Base-by-base conservation (phyloP, 345 rosid genomes). In the Abelmoschus esculentus region DNA sequence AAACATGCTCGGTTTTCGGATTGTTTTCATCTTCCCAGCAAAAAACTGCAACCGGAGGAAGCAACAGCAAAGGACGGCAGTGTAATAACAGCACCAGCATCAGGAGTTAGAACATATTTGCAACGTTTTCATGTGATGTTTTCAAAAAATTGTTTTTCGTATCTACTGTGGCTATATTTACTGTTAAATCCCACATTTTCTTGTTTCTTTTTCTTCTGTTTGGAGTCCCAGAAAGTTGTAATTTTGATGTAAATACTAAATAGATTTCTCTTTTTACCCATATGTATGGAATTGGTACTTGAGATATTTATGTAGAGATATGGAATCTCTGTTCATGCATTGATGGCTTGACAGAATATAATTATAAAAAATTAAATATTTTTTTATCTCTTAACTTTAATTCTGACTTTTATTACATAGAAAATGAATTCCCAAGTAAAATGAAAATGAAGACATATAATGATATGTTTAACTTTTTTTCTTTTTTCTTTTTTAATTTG, bases 211-310 rank as follows among this genome's bases (percentile, higher is more conserved):
- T 5, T 36, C 42, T 36, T 36, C 8, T 7, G 32, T 3, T 36
- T 7, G 6, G 34, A 32, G 42, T 7, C 6, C 0, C 42, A 7
- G 42, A 36, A 36, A 6, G 3, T 6, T 36, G 9, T 36, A 32
- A 5, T 32, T 4, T 32, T 32, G 40, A 65, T 47, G 69, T 65
- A 47, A 22, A 65, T 65, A 65, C 56, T 65, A 47, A 22, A 65
- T 65, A 65, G 10, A 10, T 17, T 6, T 22, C 32, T 29, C 3
- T 22, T 64, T 44, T 44, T 44, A 38, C 42, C 42, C 18, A 4
- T 36, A 3, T 26, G 19, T 64, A 12, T 13, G 57, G 57, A 19
- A 0, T 6, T 64, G 53, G 68, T 17, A 34, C 38, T 61, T 2
- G 0, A 61, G 10, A 7, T 34, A 3, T 60, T 15, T 61, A 15